Base-by-base conservation (phyloP, 768 basidiomycete species). In the Boletus pseudopeckii region DNA sequence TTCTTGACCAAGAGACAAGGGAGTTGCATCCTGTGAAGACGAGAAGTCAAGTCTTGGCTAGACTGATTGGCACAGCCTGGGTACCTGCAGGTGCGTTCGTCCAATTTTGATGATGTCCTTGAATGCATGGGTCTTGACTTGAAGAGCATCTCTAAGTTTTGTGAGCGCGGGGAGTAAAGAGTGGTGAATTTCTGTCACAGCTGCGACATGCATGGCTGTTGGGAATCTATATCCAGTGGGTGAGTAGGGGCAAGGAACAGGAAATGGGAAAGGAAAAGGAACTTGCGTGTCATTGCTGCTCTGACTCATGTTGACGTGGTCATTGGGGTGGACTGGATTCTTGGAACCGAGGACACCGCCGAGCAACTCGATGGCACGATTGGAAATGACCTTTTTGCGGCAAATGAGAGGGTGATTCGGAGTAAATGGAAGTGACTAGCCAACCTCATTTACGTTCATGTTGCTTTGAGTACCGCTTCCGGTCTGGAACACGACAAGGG, bases 251-350 rank as follows among this genome's bases (percentile, higher is more conserved):
- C 26, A 39, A 22, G 39, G 42, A 33, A 15, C 15, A 20, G 36
- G 41, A 37, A 37, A 17, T 7, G 5, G 51, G 10, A 32, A 22
- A 18, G 28, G 17, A 8, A 32, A 22, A 18, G 28, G 17, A 8
- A 77, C 88, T 64, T 70, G 93, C 92, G 95, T 94, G 74, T 99
- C 97, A 66, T 99, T 99, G 67, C 92, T 95, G 60, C 92, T 96
- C 73, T 98, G 96, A 71, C 92, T 93, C 90, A 89, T 96, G 78
- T 99, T 99, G 64, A 98, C 95, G 73, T 99, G 97, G 68, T 99
- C 97, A 72, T 99, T 99, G 36, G 97, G 97, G 70, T 99, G 97
- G 2, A 99, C 95, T 9, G 97, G 97, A 64, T 80, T 92, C 80
- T 98, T 99, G 43, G 90, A 92, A 33, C 97, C 97, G 52, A 98